Evolutionary conservation across 164 flowering plant species (phyloP).

Genomic region (Magnolia changhungtana): DNA sequence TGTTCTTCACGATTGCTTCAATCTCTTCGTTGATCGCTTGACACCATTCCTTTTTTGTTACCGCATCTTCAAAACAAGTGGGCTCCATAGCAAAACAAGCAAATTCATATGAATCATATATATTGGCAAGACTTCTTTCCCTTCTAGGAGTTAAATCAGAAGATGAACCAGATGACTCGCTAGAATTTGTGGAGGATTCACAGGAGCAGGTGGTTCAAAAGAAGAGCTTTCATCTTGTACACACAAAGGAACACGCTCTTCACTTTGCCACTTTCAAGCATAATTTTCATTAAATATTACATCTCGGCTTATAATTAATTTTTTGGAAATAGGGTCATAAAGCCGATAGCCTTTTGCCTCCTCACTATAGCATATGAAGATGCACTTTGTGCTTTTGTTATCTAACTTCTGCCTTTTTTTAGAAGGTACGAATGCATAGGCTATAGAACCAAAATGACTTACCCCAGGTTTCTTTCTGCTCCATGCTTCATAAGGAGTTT

Average conservation of each 20-base stretch:
- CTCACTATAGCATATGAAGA: neutral
- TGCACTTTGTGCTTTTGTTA: neutral
- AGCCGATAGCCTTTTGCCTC: too few species aligned
- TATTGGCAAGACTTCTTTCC: neutral
- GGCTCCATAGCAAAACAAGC: too few species aligned
- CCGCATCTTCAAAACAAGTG: neutral
- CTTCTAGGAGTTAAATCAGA: neutral
- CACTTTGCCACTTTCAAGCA: neutral
- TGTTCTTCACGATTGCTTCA: neutral
- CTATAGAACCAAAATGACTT: slow-evolving; percentile 6
- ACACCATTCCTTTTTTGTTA: neutral
- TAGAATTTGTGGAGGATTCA: too few species aligned
- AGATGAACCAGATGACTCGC: neutral
- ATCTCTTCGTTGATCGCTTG: neutral
- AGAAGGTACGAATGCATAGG: neutral
- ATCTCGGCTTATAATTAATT: neutral
- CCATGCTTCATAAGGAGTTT: slow-evolving; percentile 4
- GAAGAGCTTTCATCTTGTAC: too few species aligned
- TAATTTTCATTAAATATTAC: neutral
- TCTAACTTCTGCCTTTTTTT: neutral
- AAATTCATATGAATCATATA: too few species aligned
- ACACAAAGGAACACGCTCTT: neutral
- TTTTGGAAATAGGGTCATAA: neutral
- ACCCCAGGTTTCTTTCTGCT: neutral
- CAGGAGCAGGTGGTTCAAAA: too few species aligned